Base-by-base conservation (phyloP, 768 basidiomycete genomes). In the Boletus rufocinnamomeus region DNA sequence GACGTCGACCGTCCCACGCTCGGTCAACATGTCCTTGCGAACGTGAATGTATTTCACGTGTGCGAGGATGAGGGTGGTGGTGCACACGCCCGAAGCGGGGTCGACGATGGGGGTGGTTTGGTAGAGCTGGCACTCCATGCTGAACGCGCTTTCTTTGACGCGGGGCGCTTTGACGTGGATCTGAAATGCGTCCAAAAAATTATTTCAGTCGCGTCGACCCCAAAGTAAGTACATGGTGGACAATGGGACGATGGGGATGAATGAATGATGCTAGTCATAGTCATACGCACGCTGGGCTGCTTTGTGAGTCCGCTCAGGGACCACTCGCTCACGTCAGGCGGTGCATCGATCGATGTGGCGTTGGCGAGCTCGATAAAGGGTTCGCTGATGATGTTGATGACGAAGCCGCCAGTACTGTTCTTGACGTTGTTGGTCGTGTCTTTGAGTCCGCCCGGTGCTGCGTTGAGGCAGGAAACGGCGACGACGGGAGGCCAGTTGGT, bases 341-440 rank as follows among this genome's bases (percentile, higher is more conserved):
- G 80, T 2, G 76, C 67, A 38, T 81, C 73, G 41, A 77, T 67
- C 17, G 75, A 65, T 2, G 73, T 66, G 19, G 68, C 66, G 56
- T 80, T 77, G 14, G 78, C 80, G 16, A 69, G 63, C 48, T 78
- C 75, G 14, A 75, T 50, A 37, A 73, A 79, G 0, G 79, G 74
- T 60, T 84, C 82, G 56, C 80, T 82, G 64, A 86, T 84, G 64
- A 83, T 82, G 61, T 77, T 81, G 47, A 83, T 76, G 11, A 77
- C 78, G 67, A 84, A 86, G 43, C 77, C 80, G 6, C 47, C 46
- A 6, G 71, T 76, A 2, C 70, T 69, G 57, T 72, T 70, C 66
- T 81, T 79, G 51, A 64, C 30, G 63, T 84, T 84, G 27, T 63
- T 57, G 17, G 73, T 64, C 0, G 80, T 82, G 57, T 84, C 84